Evolutionary conservation across 1,139 yeast species (phyloP).

Genomic region (Saccharomycopsis crataegensis): DNA sequence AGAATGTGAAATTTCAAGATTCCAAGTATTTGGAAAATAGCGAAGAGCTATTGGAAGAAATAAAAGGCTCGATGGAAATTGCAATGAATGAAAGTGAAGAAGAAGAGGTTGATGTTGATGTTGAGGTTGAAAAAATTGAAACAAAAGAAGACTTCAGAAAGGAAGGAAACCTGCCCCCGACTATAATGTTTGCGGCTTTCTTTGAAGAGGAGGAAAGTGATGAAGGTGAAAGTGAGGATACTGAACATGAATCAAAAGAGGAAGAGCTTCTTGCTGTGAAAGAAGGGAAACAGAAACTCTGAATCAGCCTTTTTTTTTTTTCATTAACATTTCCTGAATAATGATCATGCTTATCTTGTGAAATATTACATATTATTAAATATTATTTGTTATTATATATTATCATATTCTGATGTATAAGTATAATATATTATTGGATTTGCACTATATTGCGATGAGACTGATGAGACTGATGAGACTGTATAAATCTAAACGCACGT

Average conservation of each 20-base stretch:
- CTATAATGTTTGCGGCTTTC: background rate
- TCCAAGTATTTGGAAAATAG: constrained; percentile 30
- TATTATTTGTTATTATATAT: no score
- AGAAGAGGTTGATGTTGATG: background rate
- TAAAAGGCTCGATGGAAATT: constrained; percentile 20
- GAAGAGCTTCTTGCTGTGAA: background rate
- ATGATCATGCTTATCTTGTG: no score
- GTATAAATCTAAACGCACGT: no score
- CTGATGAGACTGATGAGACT: no score
- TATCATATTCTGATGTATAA: no score
- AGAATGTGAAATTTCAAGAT: constrained; percentile 29
- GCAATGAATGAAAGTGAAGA: constrained; percentile 5
- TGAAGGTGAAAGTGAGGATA: constrained; percentile 11
- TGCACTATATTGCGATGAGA: no score
- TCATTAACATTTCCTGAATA: background rate
- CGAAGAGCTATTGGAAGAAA: constrained; percentile 28
- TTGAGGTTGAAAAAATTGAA: background rate
- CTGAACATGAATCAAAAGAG: background rate
- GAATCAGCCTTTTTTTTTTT: background rate
- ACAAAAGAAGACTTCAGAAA: background rate
- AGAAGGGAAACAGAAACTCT: background rate
- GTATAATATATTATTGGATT: no score
- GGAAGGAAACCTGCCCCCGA: background rate
- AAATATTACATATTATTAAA: no score
- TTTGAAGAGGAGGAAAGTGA: constrained; percentile 17